Conservation (phyloP, 2,329 filamentous ascomycete genomes). For the Alternaria sp. region DNA sequence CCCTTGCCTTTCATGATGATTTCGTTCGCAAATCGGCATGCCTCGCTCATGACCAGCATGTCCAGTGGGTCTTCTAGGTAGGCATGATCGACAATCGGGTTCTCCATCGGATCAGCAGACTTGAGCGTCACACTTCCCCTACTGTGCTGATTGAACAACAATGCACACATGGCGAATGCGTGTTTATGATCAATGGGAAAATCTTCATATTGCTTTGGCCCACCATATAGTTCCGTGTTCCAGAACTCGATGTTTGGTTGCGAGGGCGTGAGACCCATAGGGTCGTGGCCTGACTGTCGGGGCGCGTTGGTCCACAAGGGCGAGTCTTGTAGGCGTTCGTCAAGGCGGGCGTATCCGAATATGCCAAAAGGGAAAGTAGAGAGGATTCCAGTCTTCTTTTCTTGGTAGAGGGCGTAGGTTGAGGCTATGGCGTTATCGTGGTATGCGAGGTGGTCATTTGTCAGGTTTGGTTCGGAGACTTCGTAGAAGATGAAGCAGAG, state of each 20-base stretch:
- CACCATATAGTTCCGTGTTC: constrained; percentile 68
- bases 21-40: constrained; percentile 66
- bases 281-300: constrained; percentile 59
- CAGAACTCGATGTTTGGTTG: constrained; percentile 72
- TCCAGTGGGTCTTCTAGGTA: constrained; percentile 67
- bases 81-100: constrained; percentile 66
- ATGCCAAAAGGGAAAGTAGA: constrained; percentile 70
- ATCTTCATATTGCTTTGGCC: constrained; percentile 65
- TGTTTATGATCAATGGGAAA: constrained; percentile 63
- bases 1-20: constrained; percentile 65
- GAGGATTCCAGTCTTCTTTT: constrained; percentile 65
- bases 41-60: constrained; percentile 66
- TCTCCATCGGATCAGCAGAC: constrained; percentile 58
- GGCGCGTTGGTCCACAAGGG: constrained; percentile 63
- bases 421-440: constrained; percentile 61
- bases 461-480: constrained; percentile 62
- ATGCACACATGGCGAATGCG: constrained; percentile 65
- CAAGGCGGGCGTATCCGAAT: constrained; percentile 69
- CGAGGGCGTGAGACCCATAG: constrained; percentile 65
- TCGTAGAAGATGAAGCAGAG: constrained; percentile 67
- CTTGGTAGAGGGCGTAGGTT: constrained; percentile 64
- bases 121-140: constrained; percentile 64
- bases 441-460: constrained; percentile 66
- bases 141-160: constrained; percentile 66
- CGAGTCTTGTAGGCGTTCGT: constrained; percentile 64